phyloP scores from a whole-genome alignment of 805 yeast genomes.

The Cyberlindnera suaveolens region DNA sequence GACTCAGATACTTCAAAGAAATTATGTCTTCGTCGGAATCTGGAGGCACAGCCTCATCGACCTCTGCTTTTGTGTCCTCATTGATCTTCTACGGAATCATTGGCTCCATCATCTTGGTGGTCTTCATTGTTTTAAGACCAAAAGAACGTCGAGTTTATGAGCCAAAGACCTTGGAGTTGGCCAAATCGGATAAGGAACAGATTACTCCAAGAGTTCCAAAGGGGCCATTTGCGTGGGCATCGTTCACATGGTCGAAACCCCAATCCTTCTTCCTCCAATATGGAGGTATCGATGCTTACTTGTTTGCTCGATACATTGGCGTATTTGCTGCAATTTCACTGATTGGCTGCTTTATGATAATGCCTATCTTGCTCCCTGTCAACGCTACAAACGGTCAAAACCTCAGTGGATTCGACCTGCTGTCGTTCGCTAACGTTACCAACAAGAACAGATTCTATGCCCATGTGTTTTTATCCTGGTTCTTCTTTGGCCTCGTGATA shows the following conservation, averaged over 20 bases:
- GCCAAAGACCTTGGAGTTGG: slow-evolving; percentile 59
- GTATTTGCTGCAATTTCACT: slow-evolving; percentile 35
- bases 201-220: slow-evolving; percentile 22
- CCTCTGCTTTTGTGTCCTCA: slow-evolving; percentile 72
- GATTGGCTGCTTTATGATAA: slow-evolving; percentile 13
- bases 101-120: slow-evolving; percentile 46
- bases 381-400: slow-evolving; percentile 64
- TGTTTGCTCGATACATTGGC: slow-evolving; percentile 59
- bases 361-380: slow-evolving; percentile 64
- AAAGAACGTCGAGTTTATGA: slow-evolving; percentile 68
- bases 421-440: slow-evolving; percentile 57
- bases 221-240: slow-evolving; percentile 59
- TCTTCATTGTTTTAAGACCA: slow-evolving; percentile 60
- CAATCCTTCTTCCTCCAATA: slow-evolving; percentile 61
- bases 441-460: slow-evolving; percentile 65
- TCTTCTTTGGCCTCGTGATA: slow-evolving; percentile 58
- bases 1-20: background rate
- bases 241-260: slow-evolving; percentile 44
- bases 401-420: slow-evolving; percentile 52
- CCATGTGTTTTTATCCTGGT: slow-evolving; percentile 72
- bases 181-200: slow-evolving; percentile 42
- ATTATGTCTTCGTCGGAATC: background rate
- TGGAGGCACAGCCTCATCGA: slow-evolving; percentile 40
- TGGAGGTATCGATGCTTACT: slow-evolving; percentile 71
- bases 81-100: slow-evolving; percentile 63